Percentiles rank a stretch among this genome's conserved stretches.
Conservation (phyloP, 1,284 basidiomycete genomes). For the Malassezia equina region DNA sequence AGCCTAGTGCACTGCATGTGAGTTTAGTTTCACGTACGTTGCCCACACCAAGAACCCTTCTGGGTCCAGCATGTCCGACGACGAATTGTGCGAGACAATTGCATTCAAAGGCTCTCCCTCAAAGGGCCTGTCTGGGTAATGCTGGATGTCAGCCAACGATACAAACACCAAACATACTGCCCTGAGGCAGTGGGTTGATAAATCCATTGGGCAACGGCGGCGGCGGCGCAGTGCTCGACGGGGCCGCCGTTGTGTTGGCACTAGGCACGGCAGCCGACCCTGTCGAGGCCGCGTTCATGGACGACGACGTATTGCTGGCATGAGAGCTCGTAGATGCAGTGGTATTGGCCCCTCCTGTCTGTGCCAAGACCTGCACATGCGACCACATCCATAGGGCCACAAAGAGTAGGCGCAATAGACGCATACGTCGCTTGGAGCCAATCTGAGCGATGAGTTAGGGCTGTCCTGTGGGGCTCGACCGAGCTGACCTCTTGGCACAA, state of each 20-base stretch:
- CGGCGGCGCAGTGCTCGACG: not conserved
- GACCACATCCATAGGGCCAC: not conserved
- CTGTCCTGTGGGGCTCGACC: not conserved
- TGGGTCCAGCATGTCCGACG: constrained; percentile 25
- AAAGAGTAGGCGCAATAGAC: not conserved
- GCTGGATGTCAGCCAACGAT: not conserved
- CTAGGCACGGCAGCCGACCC: not conserved
- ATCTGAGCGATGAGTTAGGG: not conserved
- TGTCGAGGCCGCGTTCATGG: not conserved
- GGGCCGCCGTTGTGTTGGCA: not conserved
- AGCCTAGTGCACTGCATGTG: constrained; percentile 33
- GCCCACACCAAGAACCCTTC: constrained; percentile 44
- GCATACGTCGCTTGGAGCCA: not conserved
- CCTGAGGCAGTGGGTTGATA: constrained; percentile 7
- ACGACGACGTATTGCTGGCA: not conserved
- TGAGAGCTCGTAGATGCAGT: not conserved
- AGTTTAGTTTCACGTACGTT: constrained; percentile 21
- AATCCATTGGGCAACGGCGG: constrained; percentile 11
- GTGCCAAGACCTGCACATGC: not conserved
- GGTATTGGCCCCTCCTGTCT: not conserved
- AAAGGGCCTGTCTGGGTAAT: not conserved
- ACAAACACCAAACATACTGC: constrained; percentile 12
- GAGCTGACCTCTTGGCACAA: not conserved
- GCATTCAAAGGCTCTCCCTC: constrained; percentile 43
- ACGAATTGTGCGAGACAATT: constrained; percentile 38